A percentile compares a stretch with the other conserved stretches of the same genome.
Evolutionary conservation across 2,329 filamentous ascomycete species (phyloP).

Genomic region (Fusarium dimerum): DNA sequence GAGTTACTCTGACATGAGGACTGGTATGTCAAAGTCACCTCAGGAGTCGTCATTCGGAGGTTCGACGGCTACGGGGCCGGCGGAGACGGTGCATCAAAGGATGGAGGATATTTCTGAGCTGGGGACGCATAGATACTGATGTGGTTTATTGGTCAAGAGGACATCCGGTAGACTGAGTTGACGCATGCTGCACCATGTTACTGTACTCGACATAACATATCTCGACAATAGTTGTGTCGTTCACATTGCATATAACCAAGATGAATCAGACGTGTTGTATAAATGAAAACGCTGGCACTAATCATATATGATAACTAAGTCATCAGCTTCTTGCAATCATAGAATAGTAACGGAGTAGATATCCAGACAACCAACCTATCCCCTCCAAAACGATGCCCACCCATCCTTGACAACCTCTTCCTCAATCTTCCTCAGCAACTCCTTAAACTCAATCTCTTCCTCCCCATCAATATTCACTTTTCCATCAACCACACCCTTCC

Average conservation of each 20-base stretch:
- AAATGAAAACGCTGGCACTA: too few relatives aligned
- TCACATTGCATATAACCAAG: too few relatives aligned
- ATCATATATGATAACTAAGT: background rate
- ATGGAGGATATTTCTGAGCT: too few relatives aligned
- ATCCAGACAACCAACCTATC: background rate
- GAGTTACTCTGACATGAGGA: background rate
- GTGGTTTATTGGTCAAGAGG: too few relatives aligned
- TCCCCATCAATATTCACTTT: conserved; percentile 19
- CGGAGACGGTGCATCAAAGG: background rate
- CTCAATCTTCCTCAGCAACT: conserved; percentile 9
- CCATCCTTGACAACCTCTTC: conserved; percentile 13
- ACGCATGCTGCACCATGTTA: too few relatives aligned
- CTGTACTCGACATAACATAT: too few relatives aligned
- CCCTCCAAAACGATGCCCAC: conserved; percentile 13
- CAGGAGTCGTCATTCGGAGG: too few relatives aligned
- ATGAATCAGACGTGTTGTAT: background rate
- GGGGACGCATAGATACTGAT: too few relatives aligned
- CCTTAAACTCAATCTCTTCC: conserved; percentile 14
- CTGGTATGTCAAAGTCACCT: background rate
- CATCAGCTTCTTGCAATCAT: background rate
- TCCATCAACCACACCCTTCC: conserved; percentile 19
- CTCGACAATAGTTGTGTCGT: too few relatives aligned
- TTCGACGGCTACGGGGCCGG: too few relatives aligned
- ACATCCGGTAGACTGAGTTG: too few relatives aligned
- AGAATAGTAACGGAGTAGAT: background rate